Conservation (phyloP, 2,329 filamentous ascomycete genomes). For the Pseudogymnoascus sp. region DNA sequence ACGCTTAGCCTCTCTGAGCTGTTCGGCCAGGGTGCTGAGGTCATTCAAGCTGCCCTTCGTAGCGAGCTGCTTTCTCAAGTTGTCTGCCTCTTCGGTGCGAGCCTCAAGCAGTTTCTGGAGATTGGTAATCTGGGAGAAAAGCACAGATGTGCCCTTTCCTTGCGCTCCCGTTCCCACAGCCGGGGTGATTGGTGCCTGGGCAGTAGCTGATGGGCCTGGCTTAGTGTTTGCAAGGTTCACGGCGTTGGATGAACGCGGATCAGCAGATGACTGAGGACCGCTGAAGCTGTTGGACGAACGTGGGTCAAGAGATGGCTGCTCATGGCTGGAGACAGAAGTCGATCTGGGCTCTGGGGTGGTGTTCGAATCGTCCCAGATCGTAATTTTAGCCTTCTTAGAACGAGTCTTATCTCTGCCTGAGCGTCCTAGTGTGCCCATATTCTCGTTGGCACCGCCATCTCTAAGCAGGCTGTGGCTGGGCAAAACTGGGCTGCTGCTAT, state of each 20-base stretch:
- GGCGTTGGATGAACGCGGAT: not conserved
- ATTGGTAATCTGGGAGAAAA: conserved; percentile 43
- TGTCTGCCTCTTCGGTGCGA: conserved; percentile 39
- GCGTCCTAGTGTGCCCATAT: not conserved
- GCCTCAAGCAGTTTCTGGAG: conserved; percentile 42
- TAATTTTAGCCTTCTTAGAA: not conserved
- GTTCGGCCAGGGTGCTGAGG: conserved; percentile 40
- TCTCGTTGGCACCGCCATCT: not conserved
- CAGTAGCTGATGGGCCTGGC: not conserved
- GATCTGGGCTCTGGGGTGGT: not conserved
- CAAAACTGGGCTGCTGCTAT: not conserved
- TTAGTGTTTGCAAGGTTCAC: not conserved
- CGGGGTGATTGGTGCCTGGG: not conserved
- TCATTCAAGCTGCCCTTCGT: conserved; percentile 26
- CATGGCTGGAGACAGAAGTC: not conserved
- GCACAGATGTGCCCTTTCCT: conserved; percentile 23
- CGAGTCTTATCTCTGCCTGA: not conserved
- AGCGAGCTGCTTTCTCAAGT: conserved; percentile 41
- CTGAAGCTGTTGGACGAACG: not conserved
- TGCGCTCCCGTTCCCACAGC: not conserved
- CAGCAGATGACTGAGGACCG: not conserved
- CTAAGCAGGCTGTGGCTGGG: not conserved
- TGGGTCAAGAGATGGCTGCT: not conserved
- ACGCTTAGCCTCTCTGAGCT: conserved; percentile 37
- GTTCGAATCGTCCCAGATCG: not conserved